A percentile compares a stretch with the other conserved stretches of the same genome.
Evolutionary conservation across 495 filamentous ascomycete genomes (phyloP).

Genomic region (Alectoria sarmentosa): DNA sequence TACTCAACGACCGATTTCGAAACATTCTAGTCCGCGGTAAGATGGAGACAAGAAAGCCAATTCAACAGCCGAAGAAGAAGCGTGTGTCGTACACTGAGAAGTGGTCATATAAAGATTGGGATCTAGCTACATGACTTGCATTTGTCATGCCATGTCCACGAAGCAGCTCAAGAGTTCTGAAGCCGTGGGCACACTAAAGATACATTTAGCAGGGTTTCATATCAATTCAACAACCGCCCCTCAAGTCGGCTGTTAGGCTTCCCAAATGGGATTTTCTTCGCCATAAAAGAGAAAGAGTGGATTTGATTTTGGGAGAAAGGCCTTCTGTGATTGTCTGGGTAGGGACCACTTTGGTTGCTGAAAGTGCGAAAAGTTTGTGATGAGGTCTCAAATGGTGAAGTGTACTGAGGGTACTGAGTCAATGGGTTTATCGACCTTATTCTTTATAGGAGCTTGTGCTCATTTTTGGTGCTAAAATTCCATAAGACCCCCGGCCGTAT

Average conservation of each 20-base stretch:
- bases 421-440: not conserved
- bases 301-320: not conserved
- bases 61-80: slow-evolving; percentile 70
- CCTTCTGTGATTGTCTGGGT: too few relatives aligned
- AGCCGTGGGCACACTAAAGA: not conserved
- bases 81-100: slow-evolving; percentile 82
- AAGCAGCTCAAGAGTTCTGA: not conserved
- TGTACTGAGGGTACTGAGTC: not conserved
- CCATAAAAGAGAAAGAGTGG: not conserved
- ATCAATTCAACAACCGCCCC: not conserved
- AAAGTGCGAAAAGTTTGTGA: not conserved
- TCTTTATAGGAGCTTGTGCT: not conserved
- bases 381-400: not conserved
- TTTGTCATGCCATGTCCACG: not conserved
- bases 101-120: slow-evolving; percentile 95
- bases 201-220: not conserved
- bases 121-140: slow-evolving; percentile 33
- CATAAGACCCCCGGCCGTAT: too few relatives aligned
- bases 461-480: not conserved
- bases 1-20: slow-evolving; percentile 85
- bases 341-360: not conserved
- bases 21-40: slow-evolving; percentile 83
- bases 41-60: slow-evolving; percentile 69
- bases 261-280: too few relatives aligned
- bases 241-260: not conserved